Base-by-base conservation (phyloP, 164 flowering plant species). In the Brasenia schreberi region DNA sequence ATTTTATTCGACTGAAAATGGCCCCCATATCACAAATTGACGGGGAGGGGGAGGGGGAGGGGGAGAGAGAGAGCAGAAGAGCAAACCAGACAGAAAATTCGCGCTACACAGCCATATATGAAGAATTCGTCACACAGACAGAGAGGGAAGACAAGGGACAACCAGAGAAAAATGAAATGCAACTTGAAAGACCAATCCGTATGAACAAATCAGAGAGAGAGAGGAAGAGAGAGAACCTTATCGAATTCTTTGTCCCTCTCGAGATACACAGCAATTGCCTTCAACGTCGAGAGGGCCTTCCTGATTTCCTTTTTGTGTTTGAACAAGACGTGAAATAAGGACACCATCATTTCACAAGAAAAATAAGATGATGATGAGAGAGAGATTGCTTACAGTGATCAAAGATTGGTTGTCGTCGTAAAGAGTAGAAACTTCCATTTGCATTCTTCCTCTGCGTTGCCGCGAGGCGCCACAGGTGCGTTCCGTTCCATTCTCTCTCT, bases 231-330 rank as follows among this genome's bases (percentile, higher is more conserved):
- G 12, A 27, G 14, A 60, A n/a, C 63, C 78, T 43, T 66, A 12
- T 73, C 72, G 64, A 79, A 69, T 64, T 76, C 71, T 19, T 83
- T 77, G 0, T 81, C 88, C 65, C 68, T 84, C 84, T 92, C 97
- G 70, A 88, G 68, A 73, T 82, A 87, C 43, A 87, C 89, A 0
- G 84, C 96, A 18, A 87, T 62, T 4, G 74, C 85, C 79, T 82
- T 89, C 71, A 89, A 77, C 69, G 74, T 18, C 69, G 23, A 17
- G 68, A 83, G 12, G 7, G 74, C 68, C 72, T 69, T 87, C 23
- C 92, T 78, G 59, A 87, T 77, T 18, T 89, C 98, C 98, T 92
- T 81, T 70, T 67, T 75, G 65, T 62, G 66, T 64, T 19, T 19
- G 18, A 27, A 14, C 9, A 4, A 33, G 27, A 27, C 23, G 49